Evolutionary conservation across 2,329 filamentous ascomycete species (phyloP).

Genomic region (Microdochium bolleyi): DNA sequence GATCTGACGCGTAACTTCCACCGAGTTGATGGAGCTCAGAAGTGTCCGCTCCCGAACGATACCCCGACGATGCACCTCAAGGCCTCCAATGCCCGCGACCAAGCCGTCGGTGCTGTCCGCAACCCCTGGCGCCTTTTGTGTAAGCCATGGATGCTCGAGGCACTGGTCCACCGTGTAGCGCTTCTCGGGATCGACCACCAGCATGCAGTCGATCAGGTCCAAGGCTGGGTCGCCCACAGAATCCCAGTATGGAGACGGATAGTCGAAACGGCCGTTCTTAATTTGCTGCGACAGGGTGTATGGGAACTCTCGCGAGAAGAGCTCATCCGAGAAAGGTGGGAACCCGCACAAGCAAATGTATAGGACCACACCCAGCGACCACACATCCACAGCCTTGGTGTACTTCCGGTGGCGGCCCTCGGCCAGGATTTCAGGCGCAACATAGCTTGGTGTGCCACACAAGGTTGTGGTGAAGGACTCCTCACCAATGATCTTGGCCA

Average conservation of each 20-base stretch:
- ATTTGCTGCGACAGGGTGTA: slow-evolving; percentile 86
- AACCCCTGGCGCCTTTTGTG: slow-evolving; percentile 48
- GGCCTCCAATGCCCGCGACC: slow-evolving; percentile 71
- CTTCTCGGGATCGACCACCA: slow-evolving; percentile 76
- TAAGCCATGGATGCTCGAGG: slow-evolving; percentile 85
- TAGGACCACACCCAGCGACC: slow-evolving; percentile 94
- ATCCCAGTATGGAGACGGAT: slow-evolving; percentile 95
- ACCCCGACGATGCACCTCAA: slow-evolving; percentile 81
- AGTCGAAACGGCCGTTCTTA: slow-evolving; percentile 81
- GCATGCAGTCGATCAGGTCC: slow-evolving; percentile 91
- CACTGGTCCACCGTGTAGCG: slow-evolving; percentile 88
- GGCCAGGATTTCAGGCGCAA: slow-evolving; percentile 90
- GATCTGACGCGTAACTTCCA: slow-evolving; percentile 45
- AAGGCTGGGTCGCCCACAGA: slow-evolving; percentile 78
- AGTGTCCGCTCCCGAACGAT: slow-evolving; percentile 76
- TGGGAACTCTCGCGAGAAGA: slow-evolving; percentile 73
- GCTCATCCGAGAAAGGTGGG: slow-evolving; percentile 92
- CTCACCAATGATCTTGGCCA: slow-evolving; percentile 97
- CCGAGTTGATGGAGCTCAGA: slow-evolving; percentile 72
- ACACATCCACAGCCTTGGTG: slow-evolving; percentile 90
- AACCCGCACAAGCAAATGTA: slow-evolving; percentile 98
- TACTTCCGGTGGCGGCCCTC: slow-evolving; percentile 78
- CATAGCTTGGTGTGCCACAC: slow-evolving; percentile 94
- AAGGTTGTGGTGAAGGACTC: slow-evolving; percentile 96
- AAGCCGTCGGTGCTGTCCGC: slow-evolving; percentile 89